Evolutionary conservation across 75 land plant species (phyloP).

Genomic region (Cryptomeria japonica): DNA sequence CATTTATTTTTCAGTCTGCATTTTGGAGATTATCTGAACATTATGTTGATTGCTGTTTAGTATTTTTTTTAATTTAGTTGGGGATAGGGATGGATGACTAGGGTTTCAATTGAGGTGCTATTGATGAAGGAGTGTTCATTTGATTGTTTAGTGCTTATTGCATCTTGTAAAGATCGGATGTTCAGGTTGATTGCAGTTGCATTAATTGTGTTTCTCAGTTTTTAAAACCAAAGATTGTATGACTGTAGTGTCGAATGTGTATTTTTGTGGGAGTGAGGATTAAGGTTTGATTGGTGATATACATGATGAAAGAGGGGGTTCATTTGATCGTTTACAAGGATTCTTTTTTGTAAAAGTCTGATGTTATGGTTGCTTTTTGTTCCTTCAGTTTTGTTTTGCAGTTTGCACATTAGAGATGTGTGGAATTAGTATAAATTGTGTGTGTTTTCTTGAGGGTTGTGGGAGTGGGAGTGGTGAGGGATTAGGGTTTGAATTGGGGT

Average conservation of each 20-base stretch:
- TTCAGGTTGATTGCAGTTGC: background rate
- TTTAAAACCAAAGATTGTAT: background rate
- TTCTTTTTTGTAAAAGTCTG: background rate
- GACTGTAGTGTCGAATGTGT: background rate
- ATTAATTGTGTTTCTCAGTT: background rate
- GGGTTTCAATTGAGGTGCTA: too few species aligned
- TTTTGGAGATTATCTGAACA: background rate
- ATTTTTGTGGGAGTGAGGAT: background rate
- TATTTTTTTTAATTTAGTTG: background rate
- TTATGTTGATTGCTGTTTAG: background rate
- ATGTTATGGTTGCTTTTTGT: background rate
- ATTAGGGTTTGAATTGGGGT: background rate
- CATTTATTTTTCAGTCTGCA: background rate
- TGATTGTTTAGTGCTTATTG: background rate
- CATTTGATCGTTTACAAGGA: background rate
- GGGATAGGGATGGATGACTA: background rate
- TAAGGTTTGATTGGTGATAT: background rate
- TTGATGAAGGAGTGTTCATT: background rate
- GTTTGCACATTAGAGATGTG: background rate
- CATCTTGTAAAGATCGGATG: background rate
- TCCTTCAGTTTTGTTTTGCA: background rate
- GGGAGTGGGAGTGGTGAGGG: background rate
- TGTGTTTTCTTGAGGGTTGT: background rate
- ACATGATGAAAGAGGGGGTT: background rate
- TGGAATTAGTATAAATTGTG: background rate